These are phyloP conservation scores for Bathelium albidoporum DNA, from an alignment of 495 filamentous ascomycete species.

Conservation along the genomic window DNA sequence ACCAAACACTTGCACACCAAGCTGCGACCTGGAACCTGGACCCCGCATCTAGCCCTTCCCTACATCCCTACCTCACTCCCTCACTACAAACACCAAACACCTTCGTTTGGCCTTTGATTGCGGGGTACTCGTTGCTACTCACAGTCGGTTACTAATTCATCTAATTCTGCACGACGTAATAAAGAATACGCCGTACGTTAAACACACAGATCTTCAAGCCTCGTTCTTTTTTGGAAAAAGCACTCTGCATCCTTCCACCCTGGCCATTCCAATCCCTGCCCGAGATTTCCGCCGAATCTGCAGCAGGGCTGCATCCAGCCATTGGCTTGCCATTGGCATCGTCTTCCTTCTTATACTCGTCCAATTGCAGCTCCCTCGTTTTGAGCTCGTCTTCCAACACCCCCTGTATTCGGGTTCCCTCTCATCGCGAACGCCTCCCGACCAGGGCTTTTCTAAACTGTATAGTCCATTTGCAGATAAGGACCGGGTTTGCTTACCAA, in stretches of 20 bases:
- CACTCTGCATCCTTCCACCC: neutral
- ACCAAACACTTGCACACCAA: neutral
- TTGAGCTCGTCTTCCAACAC: neutral
- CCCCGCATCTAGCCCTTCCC: neutral
- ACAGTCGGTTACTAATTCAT: neutral
- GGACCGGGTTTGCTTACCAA: neutral
- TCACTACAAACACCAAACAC: neutral
- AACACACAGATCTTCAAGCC: neutral
- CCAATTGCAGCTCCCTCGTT: neutral
- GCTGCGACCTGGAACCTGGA: neutral
- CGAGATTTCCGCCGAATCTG: neutral
- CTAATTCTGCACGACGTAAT: neutral
- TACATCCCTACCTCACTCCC: neutral
- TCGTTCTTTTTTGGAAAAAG: neutral
- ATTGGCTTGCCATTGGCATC: constrained; percentile 1
- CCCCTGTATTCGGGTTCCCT: neutral
- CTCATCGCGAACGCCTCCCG: neutral
- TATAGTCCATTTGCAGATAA: constrained; percentile 2
- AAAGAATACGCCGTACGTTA: neutral
- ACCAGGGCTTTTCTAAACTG: constrained; percentile 1
- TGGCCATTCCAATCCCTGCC: neutral
- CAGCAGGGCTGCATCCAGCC: neutral
- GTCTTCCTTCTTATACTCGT: neutral
- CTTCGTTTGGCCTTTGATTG: neutral
- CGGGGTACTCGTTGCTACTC: neutral